Base-by-base conservation (phyloP, 495 filamentous ascomycete species). In the Talaromyces borbonicus region DNA sequence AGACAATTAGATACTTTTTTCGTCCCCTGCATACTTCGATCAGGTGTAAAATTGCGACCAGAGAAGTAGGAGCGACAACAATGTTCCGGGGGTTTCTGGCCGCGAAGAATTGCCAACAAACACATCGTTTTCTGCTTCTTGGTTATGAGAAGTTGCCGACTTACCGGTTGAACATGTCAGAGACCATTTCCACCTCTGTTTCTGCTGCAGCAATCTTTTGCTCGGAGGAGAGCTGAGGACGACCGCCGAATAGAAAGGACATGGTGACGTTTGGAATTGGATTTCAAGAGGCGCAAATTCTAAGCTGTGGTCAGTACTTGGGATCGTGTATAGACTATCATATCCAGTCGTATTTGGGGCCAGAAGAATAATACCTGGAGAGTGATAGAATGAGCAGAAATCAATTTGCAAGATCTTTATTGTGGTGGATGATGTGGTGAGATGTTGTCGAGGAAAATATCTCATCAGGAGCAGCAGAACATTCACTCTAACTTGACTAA, bases 151-250 rank as follows among this genome's bases (percentile, higher is more conserved):
- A 1, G 8, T 38, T 38, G 8, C 14, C 19, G 24, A 49, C 61
- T 44, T 76, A 96, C 89, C 89, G 81, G 65, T 84, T 85, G 77
- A 94, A 94, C 87, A 96, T 95, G 64, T 96, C 87, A 32, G 88
- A 84, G 29, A 96, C 74, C 69, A 96, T 88, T 64, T 95, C 92
- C 26, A 77, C 69, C 72, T 99, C 92, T 48, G 84, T 85, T 70
- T 97, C 88, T 49, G 93, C 88, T 46, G 85, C 83, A 49, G 85
- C 81, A 62, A 99, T 90, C 75, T 97, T 97, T 73, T 96, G 80
- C 55, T 84, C 92, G 53, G 87, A 95, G 55, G 87, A 82, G 60
- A 87, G 85, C 68, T 95, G 87, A 43, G 88, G 84, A 39, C 73
- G 65, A 53, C 81, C 75, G 65, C 88, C 87, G 66, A 96, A 83